Conservation (phyloP, 2,329 filamentous ascomycete species). For the Beauveria sp. region DNA sequence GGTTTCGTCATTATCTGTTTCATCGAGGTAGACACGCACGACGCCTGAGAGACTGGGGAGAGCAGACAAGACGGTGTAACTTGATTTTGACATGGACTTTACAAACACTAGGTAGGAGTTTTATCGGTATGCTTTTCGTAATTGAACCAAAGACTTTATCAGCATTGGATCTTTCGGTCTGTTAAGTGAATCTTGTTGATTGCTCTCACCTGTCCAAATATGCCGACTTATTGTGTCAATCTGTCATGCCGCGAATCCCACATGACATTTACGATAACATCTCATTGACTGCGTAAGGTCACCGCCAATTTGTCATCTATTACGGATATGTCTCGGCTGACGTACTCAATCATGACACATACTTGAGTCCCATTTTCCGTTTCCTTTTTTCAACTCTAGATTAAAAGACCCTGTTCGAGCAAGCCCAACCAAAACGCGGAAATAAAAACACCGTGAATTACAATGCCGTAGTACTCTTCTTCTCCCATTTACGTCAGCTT, state of each 20-base stretch:
- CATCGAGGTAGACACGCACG: background rate
- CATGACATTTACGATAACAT: background rate
- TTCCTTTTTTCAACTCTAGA: background rate
- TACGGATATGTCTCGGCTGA: background rate
- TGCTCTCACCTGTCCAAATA: background rate
- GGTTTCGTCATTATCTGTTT: slow-evolving; percentile 1
- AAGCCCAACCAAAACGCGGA: background rate
- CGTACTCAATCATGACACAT: background rate
- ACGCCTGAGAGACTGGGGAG: background rate
- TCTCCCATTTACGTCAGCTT: slow-evolving; percentile 70
- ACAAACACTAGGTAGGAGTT: slow-evolving; percentile 13
- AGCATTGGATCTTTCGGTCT: background rate
- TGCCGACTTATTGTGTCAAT: background rate
- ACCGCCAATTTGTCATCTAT: background rate
- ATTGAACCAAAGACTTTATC: slow-evolving; percentile 9
- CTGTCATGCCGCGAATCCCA: background rate
- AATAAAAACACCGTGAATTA: background rate
- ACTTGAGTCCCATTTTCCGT: background rate
- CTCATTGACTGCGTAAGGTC: background rate
- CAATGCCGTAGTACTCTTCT: background rate
- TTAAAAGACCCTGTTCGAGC: background rate
- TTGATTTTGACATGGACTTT: slow-evolving; percentile 10
- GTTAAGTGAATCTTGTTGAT: background rate
- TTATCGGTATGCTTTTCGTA: slow-evolving; percentile 14
- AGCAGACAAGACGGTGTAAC: background rate